These are phyloP conservation scores for Syzygium aqueum DNA, from an alignment of 345 rosid species.

Conservation along the genomic window DNA sequence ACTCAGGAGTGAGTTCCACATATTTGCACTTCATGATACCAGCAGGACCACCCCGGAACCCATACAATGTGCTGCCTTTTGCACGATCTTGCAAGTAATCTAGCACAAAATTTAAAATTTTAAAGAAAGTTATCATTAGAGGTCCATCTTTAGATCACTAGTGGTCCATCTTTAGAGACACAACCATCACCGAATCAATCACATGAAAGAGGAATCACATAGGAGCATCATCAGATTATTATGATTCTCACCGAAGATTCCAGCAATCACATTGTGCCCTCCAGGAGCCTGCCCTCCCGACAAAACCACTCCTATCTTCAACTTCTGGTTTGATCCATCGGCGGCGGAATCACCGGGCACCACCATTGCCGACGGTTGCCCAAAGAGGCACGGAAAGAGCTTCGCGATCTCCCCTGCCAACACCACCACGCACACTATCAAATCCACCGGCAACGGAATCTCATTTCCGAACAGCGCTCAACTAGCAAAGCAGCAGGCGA, in stretches of 20 bases:
- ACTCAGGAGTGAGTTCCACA: constrained; percentile 58
- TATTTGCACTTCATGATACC: constrained; percentile 95
- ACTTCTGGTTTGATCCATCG: constrained; percentile 28
- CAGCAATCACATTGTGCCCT: constrained; percentile 95
- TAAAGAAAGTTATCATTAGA: not conserved
- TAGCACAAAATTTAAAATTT: constrained; percentile 7
- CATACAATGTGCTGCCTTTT: constrained; percentile 71
- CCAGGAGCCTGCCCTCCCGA: constrained; percentile 99
- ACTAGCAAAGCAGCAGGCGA: not conserved
- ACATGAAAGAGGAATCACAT: not conserved
- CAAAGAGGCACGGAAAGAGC: constrained; percentile 78
- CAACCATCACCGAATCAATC: not conserved
- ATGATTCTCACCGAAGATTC: constrained; percentile 63
- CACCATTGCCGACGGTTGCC: constrained; percentile 71
- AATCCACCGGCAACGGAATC: not conserved
- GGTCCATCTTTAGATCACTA: not conserved
- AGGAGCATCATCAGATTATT: not conserved
- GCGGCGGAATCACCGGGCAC: constrained; percentile 34
- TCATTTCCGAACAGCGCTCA: not conserved
- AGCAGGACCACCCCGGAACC: constrained; percentile 96
- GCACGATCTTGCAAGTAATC: constrained; percentile 79
- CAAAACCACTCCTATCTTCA: constrained; percentile 89
- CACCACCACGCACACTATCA: not conserved
- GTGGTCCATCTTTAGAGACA: not conserved
- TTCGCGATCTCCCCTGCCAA: constrained; percentile 75